These are phyloP conservation scores for Nepenthes alata DNA, from an alignment of 179 eudicot species.

Conservation along the genomic window DNA sequence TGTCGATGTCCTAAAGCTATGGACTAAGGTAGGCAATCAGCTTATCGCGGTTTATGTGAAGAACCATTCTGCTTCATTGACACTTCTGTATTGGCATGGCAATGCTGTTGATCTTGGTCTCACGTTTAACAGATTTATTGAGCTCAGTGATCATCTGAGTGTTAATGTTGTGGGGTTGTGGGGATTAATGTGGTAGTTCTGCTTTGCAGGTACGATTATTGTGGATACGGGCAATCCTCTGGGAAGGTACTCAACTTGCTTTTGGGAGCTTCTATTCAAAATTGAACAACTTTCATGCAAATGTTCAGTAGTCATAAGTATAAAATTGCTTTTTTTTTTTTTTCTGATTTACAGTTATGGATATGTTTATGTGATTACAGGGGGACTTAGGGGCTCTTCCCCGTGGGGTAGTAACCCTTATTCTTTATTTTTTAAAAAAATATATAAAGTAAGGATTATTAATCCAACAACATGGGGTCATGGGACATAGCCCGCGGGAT, in stretches of 20 bases:
- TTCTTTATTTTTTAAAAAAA: too few species aligned
- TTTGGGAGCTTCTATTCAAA: too few species aligned
- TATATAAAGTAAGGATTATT: too few species aligned
- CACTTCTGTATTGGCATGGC: conserved; percentile 20
- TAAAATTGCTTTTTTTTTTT: too few species aligned
- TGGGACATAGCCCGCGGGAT: too few species aligned
- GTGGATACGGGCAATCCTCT: conserved; percentile 12
- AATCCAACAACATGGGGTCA: too few species aligned
- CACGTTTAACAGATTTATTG: conserved; percentile 6
- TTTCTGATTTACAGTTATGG: too few species aligned
- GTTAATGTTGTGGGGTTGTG: conserved; percentile 21
- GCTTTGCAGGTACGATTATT: conserved; percentile 12
- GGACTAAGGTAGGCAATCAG: conserved; percentile 10
- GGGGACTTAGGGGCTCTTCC: too few species aligned
- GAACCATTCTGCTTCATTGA: conserved; percentile 13
- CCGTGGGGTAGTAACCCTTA: too few species aligned
- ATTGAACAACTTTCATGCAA: too few species aligned
- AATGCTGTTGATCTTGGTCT: conserved; percentile 21
- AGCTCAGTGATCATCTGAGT: conserved; percentile 15
- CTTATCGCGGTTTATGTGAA: conserved; percentile 13
- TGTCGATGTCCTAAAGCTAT: conserved; percentile 9
- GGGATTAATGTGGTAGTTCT: background rate
- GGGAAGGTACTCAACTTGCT: conserved; percentile 4
- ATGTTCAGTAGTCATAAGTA: too few species aligned
- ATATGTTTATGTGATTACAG: too few species aligned